Base-by-base conservation (phyloP, 768 basidiomycete species). In the Chalciporus piperatus region DNA sequence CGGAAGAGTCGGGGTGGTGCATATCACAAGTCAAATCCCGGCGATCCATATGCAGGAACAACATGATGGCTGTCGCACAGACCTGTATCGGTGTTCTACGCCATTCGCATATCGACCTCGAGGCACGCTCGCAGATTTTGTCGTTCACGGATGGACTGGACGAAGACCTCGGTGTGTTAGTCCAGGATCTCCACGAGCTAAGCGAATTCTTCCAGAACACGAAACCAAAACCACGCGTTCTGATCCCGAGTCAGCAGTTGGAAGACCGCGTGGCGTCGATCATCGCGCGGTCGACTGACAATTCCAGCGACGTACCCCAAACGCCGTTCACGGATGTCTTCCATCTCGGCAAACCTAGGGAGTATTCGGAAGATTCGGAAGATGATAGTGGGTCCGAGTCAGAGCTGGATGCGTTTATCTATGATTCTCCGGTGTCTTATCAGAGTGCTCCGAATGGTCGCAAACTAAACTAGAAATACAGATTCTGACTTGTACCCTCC, bases 1-100 rank as follows among this genome's bases (percentile, higher is more conserved):
- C 89, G 1, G 78, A 85, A 50, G 82, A 84, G 35, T 90, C 88
- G 3, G 94, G 94, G 16, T 97, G 94, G 94, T 89, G 83, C 56
- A 79, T 94, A 42, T 81, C 90, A 20, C 84, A 82, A 58, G 76
- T 81, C 7, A 83, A 86, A 47, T 72, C 74, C 16, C 73, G 79
- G 25, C 79, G 84, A 27, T 77, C 79, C 3, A 73, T 74, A 19
- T 93, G 89, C 59, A 79, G 89, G 41, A 73, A 80, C 38, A 95
- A 94, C 62, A 78, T 95, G 56, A 78, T 85, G 69, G 88, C 89
- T 2, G 89, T 96, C 12, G 92, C 89, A 57, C 90, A 90, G 58
- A 89, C 89, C 5, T 92, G 87, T 66, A 83, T 84, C 30, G 77
- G 85, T 63, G 79, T 83, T 12, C 72, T 80, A 32, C 75, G 89